Conservation (phyloP, 1,139 yeast genomes). For the Suhomyces choctaworum region DNA sequence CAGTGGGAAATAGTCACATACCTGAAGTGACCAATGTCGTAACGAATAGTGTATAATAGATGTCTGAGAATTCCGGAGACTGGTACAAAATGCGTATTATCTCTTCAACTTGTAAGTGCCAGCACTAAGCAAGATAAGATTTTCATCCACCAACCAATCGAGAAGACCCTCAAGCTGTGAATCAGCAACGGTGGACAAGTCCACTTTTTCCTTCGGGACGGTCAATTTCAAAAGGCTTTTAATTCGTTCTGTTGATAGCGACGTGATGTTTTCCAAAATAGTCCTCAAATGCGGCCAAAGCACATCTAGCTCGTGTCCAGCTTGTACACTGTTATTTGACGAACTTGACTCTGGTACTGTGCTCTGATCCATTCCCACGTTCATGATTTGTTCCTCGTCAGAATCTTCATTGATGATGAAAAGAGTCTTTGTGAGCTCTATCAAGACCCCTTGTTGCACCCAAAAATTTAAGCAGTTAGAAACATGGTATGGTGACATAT, state of each 20-base stretch:
- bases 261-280: slow-evolving; percentile 56
- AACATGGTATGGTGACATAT: slow-evolving; percentile 42
- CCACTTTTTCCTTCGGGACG: slow-evolving; percentile 47
- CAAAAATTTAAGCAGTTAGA: slow-evolving; percentile 52
- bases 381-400: slow-evolving; percentile 10
- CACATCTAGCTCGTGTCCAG: slow-evolving; percentile 5
- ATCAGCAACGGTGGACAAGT: slow-evolving; percentile 12
- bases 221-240: slow-evolving; percentile 55
- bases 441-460: slow-evolving; percentile 53
- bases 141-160: slow-evolving; percentile 21
- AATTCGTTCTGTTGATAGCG: slow-evolving; percentile 48
- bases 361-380: neutral
- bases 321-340: neutral
- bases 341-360: slow-evolving; percentile 3
- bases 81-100: neutral
- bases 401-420: slow-evolving; percentile 26
- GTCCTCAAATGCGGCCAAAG: slow-evolving; percentile 49
- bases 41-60: neutral
- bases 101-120: slow-evolving; percentile 18
- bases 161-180: slow-evolving; percentile 17
- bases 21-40: no score
- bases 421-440: slow-evolving; percentile 32
- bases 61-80: neutral
- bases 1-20: slow-evolving; percentile 9
- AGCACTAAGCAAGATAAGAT: slow-evolving; percentile 16